These are phyloP conservation scores for Nakazawaea laoshanensis DNA, from an alignment of 805 yeast genomes.

Conservation along the genomic window DNA sequence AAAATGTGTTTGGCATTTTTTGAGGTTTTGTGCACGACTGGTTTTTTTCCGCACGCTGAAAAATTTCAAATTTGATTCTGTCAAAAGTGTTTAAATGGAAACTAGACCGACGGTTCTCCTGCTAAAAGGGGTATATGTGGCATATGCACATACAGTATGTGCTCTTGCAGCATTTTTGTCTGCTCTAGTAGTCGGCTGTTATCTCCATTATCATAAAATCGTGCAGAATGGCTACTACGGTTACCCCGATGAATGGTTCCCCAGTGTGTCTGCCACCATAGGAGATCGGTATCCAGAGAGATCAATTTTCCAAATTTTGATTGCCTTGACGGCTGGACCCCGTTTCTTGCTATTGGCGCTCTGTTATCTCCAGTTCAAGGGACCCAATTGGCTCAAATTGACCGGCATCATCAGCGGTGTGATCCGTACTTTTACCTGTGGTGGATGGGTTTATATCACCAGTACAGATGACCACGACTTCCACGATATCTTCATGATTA, in stretches of 20 bases:
- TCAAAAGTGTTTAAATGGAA: background rate
- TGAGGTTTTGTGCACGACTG: no score
- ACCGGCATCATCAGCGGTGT: slow-evolving; percentile 56
- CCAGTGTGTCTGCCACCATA: slow-evolving; percentile 93
- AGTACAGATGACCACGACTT: slow-evolving; percentile 95
- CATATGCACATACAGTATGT: slow-evolving; percentile 63
- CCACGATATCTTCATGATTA: slow-evolving; percentile 93
- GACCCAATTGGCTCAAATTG: slow-evolving; percentile 21
- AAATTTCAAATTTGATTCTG: no score
- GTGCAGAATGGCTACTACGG: slow-evolving; percentile 81
- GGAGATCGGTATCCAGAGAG: slow-evolving; percentile 97
- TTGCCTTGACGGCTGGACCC: slow-evolving; percentile 92
- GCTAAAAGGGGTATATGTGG: slow-evolving; percentile 59
- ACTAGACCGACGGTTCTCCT: background rate
- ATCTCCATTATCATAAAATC: slow-evolving; percentile 79
- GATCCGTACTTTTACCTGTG: slow-evolving; percentile 88
- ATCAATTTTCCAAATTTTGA: slow-evolving; percentile 81
- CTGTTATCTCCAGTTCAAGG: slow-evolving; percentile 33
- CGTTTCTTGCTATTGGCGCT: slow-evolving; percentile 60
- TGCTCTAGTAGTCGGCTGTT: slow-evolving; percentile 68
- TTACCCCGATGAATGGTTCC: slow-evolving; percentile 98
- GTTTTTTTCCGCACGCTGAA: no score
- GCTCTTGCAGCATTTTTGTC: slow-evolving; percentile 69
- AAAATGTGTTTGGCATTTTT: no score
- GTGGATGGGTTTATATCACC: slow-evolving; percentile 98